Base-by-base conservation (phyloP, 768 basidiomycete species). In the Infundibulicybe gibba region DNA sequence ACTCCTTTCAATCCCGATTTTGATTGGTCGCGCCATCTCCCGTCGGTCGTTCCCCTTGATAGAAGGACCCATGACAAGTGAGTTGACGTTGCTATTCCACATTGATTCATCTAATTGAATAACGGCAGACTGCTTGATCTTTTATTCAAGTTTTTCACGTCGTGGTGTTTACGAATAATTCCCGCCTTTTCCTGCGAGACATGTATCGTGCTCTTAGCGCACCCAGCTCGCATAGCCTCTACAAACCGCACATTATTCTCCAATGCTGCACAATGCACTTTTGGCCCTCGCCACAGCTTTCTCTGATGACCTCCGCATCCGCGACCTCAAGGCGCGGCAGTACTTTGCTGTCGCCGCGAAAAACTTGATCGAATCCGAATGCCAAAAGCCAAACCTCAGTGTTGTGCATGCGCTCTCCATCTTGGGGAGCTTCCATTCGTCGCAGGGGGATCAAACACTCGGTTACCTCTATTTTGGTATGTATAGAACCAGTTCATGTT, bases 201-300 rank as follows among this genome's bases (percentile, higher is more conserved):
- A 77, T 78, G 75, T 63, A 66, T 48, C 61, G 67, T 6, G 65
- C 67, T 3, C 61, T 77, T 11, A 64, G 54, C 39, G 59, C 59
- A 3, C 71, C 74, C 1, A 53, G 59, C 37, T 64, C 67, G 1
- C 65, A 72, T 33, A 48, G 6, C 58, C 68, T 13, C 72, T 72
- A 1, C 74, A 74, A 49, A 73, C 74, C 0, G 61, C 77, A 2
- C 82, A 86, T 52, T 87, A 87, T 60, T 84, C 82, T 2, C 82
- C 85, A 0, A 80, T 87, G 76, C 69, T 87, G 6, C 85, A 87
- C 63, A 87, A 87, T 52, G 73, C 83, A 1, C 68, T 84, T 2
- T 62, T 87, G 4, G 67, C 75, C 0, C 49, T 77, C 17, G 74
- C 66, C 3, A 57, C 67, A 5, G 71, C 70, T 0, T 72, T 75